phyloP scores from a whole-genome alignment of 2,329 filamentous ascomycete species.

The Juglanconis juglandina region DNA sequence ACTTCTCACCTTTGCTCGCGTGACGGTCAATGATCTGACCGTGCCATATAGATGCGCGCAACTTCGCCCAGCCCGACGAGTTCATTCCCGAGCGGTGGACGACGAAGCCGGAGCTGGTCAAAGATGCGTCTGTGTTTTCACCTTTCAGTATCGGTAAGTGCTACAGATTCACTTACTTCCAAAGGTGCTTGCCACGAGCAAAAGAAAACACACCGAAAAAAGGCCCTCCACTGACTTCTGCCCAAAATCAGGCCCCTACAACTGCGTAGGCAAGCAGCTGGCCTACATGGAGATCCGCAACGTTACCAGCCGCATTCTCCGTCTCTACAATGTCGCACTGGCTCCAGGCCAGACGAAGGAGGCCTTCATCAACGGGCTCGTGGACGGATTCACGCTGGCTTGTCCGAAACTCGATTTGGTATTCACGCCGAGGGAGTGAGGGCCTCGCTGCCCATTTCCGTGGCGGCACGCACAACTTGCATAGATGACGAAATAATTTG shows the following conservation, averaged over 20 bases:
- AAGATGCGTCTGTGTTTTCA: conserved; percentile 16
- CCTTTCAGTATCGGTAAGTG: conserved; percentile 14
- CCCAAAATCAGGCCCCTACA: conserved; percentile 6
- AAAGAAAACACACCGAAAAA: not conserved
- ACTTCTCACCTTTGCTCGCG: not conserved
- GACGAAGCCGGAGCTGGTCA: conserved; percentile 26
- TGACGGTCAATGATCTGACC: too few relatives aligned
- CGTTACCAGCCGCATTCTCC: conserved; percentile 5
- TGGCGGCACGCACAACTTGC: too few relatives aligned
- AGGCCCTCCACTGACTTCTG: not conserved
- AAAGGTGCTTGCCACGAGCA: not conserved
- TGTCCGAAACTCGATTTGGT: conserved; percentile 10
- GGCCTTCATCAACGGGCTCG: conserved; percentile 3
- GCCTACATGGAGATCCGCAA: conserved; percentile 15
- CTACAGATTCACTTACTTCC: not conserved
- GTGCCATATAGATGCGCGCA: conserved; percentile 6
- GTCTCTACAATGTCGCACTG: conserved; percentile 7
- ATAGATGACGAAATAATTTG: too few relatives aligned
- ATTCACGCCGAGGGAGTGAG: conserved; percentile 8
- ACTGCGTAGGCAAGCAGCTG: conserved; percentile 14
- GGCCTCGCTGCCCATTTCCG: not conserved
- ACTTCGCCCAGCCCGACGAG: conserved; percentile 22
- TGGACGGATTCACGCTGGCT: conserved; percentile 14
- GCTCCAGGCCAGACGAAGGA: conserved; percentile 11
- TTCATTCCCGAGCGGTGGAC: conserved; percentile 35